These are phyloP conservation scores for Penstemon newberryi DNA, from an alignment of 257 asterid genomes.

Conservation along the genomic window DNA sequence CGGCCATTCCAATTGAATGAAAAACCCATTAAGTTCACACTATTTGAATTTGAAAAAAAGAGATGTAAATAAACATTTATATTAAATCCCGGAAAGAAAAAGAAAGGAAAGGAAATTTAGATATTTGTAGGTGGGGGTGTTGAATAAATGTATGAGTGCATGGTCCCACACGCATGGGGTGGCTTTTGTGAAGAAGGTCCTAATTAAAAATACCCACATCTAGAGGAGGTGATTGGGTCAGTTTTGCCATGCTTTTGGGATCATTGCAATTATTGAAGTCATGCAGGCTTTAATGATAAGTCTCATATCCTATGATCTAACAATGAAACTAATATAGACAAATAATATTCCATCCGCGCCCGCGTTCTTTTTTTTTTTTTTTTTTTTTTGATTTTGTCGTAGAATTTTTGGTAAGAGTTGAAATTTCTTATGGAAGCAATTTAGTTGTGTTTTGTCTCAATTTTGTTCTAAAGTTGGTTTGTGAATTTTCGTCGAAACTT, in stretches of 20 bases:
- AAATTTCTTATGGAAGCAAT: too few species aligned
- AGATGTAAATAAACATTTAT: too few species aligned
- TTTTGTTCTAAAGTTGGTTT: too few species aligned
- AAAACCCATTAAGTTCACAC: too few species aligned
- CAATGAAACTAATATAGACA: not conserved
- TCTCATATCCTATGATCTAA: constrained; percentile 22
- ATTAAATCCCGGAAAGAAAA: not conserved
- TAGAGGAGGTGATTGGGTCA: constrained; percentile 44
- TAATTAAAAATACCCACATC: constrained; percentile 22
- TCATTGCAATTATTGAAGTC: constrained; percentile 83
- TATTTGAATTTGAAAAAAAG: too few species aligned
- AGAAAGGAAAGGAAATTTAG: not conserved
- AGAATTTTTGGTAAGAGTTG: too few species aligned
- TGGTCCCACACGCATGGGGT: constrained; percentile 34
- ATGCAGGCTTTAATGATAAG: constrained; percentile 64
- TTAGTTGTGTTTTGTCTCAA: too few species aligned
- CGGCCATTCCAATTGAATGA: too few species aligned
- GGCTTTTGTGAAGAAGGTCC: constrained; percentile 22
- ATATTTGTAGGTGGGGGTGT: not conserved
- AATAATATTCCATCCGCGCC: too few species aligned
- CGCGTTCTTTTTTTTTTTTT: too few species aligned
- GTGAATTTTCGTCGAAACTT: too few species aligned
- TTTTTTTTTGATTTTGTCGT: too few species aligned
- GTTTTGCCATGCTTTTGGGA: constrained; percentile 82
- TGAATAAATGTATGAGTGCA: not conserved